These are phyloP conservation scores for Gracilariopsis chorda DNA, from an alignment of 23 red algal genomes.

Conservation along the genomic window DNA sequence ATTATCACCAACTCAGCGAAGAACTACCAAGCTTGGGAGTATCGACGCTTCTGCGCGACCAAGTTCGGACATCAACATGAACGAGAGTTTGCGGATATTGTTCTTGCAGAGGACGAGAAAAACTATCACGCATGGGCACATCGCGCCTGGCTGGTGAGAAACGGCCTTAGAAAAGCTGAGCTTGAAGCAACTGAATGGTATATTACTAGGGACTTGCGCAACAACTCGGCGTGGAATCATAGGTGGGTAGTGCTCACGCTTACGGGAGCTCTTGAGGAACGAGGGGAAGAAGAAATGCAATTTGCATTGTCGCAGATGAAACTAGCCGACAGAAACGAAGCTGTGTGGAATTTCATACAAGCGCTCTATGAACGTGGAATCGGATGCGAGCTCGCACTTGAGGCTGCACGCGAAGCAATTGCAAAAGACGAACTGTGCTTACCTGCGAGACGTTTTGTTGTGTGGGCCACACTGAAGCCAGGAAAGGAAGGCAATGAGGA, in stretches of 20 bases:
- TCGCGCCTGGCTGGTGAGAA: slow-evolving; percentile 72
- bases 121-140: slow-evolving; percentile 96
- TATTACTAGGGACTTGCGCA: slow-evolving; percentile 62
- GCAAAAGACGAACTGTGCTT: neutral
- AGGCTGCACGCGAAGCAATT: neutral
- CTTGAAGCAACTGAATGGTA: slow-evolving; percentile 43
- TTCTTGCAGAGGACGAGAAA: slow-evolving; percentile 68
- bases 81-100: slow-evolving; percentile 27
- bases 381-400: neutral
- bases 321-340: slow-evolving; percentile 32
- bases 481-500: neutral
- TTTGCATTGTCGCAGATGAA: slow-evolving; percentile 16
- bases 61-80: slow-evolving; percentile 4
- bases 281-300: slow-evolving; percentile 22
- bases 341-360: slow-evolving; percentile 56
- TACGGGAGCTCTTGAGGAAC: neutral
- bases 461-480: neutral
- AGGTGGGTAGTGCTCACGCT: slow-evolving; percentile 47
- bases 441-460: neutral
- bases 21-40: slow-evolving; percentile 90
- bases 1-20: slow-evolving; percentile 29
- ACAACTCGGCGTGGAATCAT: slow-evolving; percentile 92
- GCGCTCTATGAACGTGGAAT: slow-evolving; percentile 14
- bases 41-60: slow-evolving; percentile 45
- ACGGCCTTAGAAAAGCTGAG: slow-evolving; percentile 17